Conservation (phyloP, 2,329 filamentous ascomycete genomes). For the Mollisiaceae sp. region DNA sequence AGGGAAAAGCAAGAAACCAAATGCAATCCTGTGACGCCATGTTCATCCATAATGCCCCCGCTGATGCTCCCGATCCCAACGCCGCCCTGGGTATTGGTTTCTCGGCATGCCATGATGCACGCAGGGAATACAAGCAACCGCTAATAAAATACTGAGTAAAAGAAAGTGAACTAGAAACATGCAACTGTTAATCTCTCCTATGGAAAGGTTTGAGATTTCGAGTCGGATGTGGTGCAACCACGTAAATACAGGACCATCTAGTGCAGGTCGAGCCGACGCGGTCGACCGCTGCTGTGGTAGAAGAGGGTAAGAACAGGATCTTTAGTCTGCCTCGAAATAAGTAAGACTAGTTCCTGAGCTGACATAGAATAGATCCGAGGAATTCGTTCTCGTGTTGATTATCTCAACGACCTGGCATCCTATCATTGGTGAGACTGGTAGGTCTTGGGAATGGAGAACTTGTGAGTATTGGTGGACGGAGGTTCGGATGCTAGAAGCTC, state of each 20-base stretch:
- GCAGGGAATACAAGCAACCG: slow-evolving; percentile 1
- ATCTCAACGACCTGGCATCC: background rate
- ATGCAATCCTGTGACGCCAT: background rate
- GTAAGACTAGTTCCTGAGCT: background rate
- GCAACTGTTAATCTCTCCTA: background rate
- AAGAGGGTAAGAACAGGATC: background rate
- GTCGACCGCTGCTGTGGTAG: background rate
- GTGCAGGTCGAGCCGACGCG: background rate
- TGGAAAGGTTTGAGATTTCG: background rate
- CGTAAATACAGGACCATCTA: background rate
- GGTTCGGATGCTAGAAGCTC: background rate
- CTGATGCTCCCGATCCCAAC: slow-evolving; percentile 1
- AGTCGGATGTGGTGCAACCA: background rate
- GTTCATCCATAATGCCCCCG: slow-evolving; percentile 2
- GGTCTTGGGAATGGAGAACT: background rate
- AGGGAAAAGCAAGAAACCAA: background rate
- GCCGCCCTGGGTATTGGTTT: slow-evolving; percentile 8
- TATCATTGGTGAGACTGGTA: no score
- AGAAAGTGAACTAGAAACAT: background rate
- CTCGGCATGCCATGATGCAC: slow-evolving; percentile 10
- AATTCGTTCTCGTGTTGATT: background rate
- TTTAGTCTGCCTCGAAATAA: background rate
- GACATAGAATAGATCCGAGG: background rate
- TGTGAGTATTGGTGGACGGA: background rate
- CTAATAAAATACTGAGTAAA: slow-evolving; percentile 4